Conservation (phyloP, 1,284 basidiomycete genomes). For the Schizophyllum commune region DNA sequence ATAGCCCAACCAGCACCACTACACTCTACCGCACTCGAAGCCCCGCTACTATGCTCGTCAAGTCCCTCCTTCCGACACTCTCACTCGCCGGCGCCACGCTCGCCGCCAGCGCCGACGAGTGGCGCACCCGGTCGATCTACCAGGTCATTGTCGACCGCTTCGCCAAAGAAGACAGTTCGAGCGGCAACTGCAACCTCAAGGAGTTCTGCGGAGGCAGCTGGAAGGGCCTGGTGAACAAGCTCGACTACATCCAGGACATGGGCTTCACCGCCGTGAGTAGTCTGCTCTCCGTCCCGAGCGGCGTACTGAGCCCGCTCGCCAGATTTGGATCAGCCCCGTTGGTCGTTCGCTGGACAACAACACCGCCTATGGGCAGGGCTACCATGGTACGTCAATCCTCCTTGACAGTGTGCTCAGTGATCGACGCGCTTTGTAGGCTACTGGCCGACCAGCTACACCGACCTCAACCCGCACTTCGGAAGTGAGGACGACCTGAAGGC, state of each 20-base stretch:
- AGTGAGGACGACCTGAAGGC: constrained; percentile 54
- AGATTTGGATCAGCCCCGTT: constrained; percentile 58
- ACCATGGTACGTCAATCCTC: constrained; percentile 39
- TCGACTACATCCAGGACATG: constrained; percentile 72
- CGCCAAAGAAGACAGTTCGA: constrained; percentile 36
- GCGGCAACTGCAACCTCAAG: constrained; percentile 42
- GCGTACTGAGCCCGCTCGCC: constrained; percentile 22
- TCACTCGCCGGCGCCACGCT: constrained; percentile 2
- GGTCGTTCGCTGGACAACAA: constrained; percentile 60
- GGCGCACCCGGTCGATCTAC: constrained; percentile 33
- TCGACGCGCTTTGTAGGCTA: constrained; percentile 25
- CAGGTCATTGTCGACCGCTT: constrained; percentile 71
- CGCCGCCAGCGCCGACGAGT: constrained; percentile 29
- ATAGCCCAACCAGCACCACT: too few species aligned
- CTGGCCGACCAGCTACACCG: constrained; percentile 53
- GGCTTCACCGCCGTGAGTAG: constrained; percentile 72
- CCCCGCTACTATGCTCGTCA: too few species aligned
- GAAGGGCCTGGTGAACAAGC: constrained; percentile 59
- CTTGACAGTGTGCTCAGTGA: background rate
- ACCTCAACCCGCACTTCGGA: constrained; percentile 62
- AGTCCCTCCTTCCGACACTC: background rate
- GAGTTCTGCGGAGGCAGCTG: constrained; percentile 72
- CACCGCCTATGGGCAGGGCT: constrained; percentile 58
- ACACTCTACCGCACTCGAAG: too few species aligned
- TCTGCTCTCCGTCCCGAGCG: constrained; percentile 53